Conservation (phyloP, 306 rosid species). For the Glycine soja region DNA sequence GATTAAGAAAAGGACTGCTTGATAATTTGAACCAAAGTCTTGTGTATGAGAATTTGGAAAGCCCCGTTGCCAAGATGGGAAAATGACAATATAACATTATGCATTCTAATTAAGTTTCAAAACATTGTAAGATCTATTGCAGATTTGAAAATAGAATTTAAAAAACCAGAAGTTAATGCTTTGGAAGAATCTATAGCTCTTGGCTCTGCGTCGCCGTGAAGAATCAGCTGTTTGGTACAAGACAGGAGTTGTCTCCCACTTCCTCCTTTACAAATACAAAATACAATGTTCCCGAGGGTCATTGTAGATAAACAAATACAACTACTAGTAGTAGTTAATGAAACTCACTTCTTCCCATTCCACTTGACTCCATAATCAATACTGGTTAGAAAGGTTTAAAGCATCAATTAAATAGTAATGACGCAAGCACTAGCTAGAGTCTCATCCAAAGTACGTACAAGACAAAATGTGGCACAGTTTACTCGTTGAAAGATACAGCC, state of each 20-base stretch:
- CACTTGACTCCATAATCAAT: neutral
- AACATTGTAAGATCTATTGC: no score
- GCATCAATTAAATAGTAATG: neutral
- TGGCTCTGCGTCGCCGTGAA: constrained; percentile 53
- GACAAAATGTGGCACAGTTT: constrained; percentile 6
- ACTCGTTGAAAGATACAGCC: constrained; percentile 14
- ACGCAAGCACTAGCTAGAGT: neutral
- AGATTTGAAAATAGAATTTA: constrained; percentile 24
- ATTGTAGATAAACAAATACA: constrained; percentile 3
- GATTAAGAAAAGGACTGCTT: constrained; percentile 16
- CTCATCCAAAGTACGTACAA: neutral
- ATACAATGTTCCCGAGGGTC: constrained; percentile 43
- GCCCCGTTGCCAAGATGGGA: neutral
- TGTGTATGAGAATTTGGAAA: neutral
- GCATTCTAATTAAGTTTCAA: neutral
- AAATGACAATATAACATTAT: constrained; percentile 5
- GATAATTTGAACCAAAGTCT: neutral
- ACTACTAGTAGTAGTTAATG: neutral
- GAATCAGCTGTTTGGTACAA: constrained; percentile 46
- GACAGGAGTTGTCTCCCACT: constrained; percentile 44
- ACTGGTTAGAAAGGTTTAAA: neutral
- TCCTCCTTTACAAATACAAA: neutral
- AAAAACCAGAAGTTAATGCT: constrained; percentile 24
- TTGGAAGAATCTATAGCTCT: constrained; percentile 39
- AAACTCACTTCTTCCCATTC: constrained; percentile 20